These are phyloP conservation scores for Luzula sylvatica DNA, from an alignment of 176 grass and related monocot genomes.

Conservation along the genomic window DNA sequence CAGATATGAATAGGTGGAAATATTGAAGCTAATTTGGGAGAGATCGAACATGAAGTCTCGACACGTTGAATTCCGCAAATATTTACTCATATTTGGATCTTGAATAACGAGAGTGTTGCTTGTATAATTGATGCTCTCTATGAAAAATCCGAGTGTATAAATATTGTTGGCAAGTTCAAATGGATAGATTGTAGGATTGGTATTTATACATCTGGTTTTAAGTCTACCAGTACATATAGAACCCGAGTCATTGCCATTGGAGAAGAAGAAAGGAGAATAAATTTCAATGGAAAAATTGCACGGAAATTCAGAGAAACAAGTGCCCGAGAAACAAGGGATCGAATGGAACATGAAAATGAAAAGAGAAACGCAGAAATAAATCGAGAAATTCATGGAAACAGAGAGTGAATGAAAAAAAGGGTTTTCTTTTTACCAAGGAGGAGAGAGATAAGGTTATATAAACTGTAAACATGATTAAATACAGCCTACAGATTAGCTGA, in stretches of 20 bases:
- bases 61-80: not conserved
- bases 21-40: not conserved
- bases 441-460: too few relatives aligned
- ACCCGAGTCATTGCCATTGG: too few relatives aligned
- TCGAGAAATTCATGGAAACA: too few relatives aligned
- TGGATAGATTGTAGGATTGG: not conserved
- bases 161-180: not conserved
- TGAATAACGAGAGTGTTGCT: not conserved
- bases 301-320: not conserved
- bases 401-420: too few relatives aligned
- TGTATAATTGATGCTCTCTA: conserved; percentile 5
- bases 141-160: not conserved
- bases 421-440: too few relatives aligned
- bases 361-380: not conserved
- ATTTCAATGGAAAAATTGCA: conserved; percentile 7
- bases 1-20: not conserved
- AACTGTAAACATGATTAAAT: too few relatives aligned
- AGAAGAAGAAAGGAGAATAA: not conserved
- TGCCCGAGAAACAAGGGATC: not conserved
- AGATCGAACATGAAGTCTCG: not conserved
- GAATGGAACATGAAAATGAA: not conserved
- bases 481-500: too few relatives aligned
- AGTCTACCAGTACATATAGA: not conserved
- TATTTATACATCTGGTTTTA: not conserved
- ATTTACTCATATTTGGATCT: not conserved